Evolutionary conservation across 106 monocot species (phyloP).

Genomic region (Acorus gramineus): DNA sequence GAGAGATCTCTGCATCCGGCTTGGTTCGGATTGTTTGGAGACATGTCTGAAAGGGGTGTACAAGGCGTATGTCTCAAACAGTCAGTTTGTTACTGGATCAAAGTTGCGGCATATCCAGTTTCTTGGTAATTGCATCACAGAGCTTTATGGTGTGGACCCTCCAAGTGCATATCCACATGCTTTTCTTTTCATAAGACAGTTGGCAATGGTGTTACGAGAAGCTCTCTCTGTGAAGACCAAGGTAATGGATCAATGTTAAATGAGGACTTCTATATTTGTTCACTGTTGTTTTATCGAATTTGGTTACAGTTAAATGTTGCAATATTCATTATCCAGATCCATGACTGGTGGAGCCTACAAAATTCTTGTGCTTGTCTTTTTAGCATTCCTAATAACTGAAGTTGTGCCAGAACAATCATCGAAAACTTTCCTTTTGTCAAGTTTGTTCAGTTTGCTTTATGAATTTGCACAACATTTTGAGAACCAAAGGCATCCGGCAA

Average conservation of each 20-base stretch:
- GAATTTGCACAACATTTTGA: no score
- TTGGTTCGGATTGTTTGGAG: slow-evolving; percentile 89
- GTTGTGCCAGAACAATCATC: no score
- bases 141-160: slow-evolving; percentile 75
- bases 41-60: slow-evolving; percentile 81
- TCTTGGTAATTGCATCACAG: slow-evolving; percentile 86
- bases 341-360: no score
- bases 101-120: slow-evolving; percentile 81
- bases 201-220: slow-evolving; percentile 60
- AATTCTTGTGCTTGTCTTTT: no score
- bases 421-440: no score
- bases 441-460: no score
- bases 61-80: slow-evolving; percentile 84
- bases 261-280: no score
- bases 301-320: no score
- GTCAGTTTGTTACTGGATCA: slow-evolving; percentile 60
- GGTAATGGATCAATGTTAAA: slow-evolving; percentile 16
- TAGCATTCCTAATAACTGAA: no score
- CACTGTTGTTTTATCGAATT: no score
- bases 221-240: slow-evolving; percentile 67
- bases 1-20: slow-evolving; percentile 73
- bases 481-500: no score
- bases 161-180: slow-evolving; percentile 78
- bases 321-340: no score
- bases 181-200: slow-evolving; percentile 83